Percentiles rank a stretch among this genome's conserved stretches.
phyloP scores from a whole-genome alignment of 1,139 yeast species.

The Yamadazyma kanchanaburiensis region DNA sequence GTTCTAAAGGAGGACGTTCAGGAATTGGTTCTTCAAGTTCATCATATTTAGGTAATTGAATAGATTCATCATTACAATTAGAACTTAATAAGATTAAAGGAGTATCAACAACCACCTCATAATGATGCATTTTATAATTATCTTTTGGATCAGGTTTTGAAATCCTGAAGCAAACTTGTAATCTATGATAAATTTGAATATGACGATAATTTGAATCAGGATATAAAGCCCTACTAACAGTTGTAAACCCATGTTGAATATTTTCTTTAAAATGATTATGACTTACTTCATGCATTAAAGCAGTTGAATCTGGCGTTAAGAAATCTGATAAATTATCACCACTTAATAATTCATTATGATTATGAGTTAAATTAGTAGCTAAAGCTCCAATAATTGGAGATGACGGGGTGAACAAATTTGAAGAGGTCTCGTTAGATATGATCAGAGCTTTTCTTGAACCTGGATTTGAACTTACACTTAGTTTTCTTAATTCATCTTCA shows the following conservation, averaged over 20 bases:
- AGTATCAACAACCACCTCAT: constrained; percentile 86
- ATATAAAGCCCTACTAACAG: constrained; percentile 39
- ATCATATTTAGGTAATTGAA: constrained; percentile 67
- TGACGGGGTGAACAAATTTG: constrained; percentile 18
- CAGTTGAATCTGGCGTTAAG: constrained; percentile 28
- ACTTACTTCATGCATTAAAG: constrained; percentile 25
- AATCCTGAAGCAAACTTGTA: constrained; percentile 76
- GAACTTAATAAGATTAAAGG: constrained; percentile 74
- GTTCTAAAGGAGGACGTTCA: constrained; percentile 1
- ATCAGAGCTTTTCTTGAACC: constrained; percentile 24
- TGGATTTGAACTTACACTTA: constrained; percentile 12
- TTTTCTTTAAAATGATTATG: constrained; percentile 24
- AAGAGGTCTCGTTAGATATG: constrained; percentile 10
- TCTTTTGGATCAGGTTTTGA: constrained; percentile 63
- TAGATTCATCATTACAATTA: constrained; percentile 63
- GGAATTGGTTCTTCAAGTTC: constrained; percentile 18
- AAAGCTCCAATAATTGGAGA: constrained; percentile 42
- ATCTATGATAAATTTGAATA: constrained; percentile 68
- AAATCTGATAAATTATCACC: constrained; percentile 18
- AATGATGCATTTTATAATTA: constrained; percentile 65
- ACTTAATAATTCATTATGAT: constrained; percentile 16
- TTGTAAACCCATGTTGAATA: constrained; percentile 37
- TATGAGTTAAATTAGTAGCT: constrained; percentile 38
- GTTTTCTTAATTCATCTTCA: constrained; percentile 17
- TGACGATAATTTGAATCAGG: constrained; percentile 75